phyloP scores from a whole-genome alignment of 2,329 filamentous ascomycete species.

The Aspergillus alliaceus region DNA sequence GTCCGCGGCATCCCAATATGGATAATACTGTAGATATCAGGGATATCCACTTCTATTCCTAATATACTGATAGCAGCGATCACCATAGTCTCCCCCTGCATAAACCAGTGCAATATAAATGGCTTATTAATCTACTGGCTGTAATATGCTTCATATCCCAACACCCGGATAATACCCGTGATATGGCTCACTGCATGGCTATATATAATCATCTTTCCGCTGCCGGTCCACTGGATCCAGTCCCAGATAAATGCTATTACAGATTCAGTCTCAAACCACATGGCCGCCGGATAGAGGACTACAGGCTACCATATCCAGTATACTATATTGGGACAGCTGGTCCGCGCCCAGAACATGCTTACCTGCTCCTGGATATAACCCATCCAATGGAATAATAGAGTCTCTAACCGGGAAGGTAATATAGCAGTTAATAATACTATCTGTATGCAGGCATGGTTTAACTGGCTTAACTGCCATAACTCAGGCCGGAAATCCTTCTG shows the following conservation, averaged over 20 bases:
- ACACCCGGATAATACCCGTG: too few relatives aligned
- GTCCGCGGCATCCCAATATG: constrained; percentile 4
- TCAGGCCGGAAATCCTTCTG: too few relatives aligned
- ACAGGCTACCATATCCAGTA: constrained; percentile 8
- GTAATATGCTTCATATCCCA: too few relatives aligned
- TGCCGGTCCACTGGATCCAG: background rate
- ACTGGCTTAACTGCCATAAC: too few relatives aligned
- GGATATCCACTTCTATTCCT: constrained; percentile 10
- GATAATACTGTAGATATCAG: constrained; percentile 12
- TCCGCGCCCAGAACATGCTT: too few relatives aligned
- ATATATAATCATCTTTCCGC: background rate
- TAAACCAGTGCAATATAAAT: background rate
- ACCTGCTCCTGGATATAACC: too few relatives aligned
- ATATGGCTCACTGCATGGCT: background rate
- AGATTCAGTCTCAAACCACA: background rate
- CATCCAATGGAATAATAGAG: background rate
- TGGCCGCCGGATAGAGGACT: too few relatives aligned
- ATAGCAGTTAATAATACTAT: too few relatives aligned
- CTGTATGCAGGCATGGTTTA: too few relatives aligned
- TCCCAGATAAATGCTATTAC: background rate
- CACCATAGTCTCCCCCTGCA: too few relatives aligned
- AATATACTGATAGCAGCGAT: constrained; percentile 4
- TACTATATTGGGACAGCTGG: too few relatives aligned
- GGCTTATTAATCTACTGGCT: too few relatives aligned
- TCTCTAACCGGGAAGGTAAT: constrained; percentile 9